These are phyloP conservation scores for Cercophora sp. DNA, from an alignment of 495 filamentous ascomycete species.

Conservation along the genomic window DNA sequence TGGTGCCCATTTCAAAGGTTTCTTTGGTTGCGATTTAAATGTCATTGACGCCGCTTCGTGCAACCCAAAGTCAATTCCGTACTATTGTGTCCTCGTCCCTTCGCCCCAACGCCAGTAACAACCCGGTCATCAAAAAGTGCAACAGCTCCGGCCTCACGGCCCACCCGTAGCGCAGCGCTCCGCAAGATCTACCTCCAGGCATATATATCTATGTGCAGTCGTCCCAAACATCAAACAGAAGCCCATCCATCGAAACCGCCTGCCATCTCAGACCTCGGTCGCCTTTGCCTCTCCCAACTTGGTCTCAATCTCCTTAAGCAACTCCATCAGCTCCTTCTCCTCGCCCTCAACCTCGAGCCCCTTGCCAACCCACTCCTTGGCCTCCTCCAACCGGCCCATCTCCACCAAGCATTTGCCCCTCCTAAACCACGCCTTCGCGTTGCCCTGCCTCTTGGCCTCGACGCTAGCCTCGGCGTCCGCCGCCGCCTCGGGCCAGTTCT, in stretches of 20 bases:
- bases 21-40: conserved; percentile 5
- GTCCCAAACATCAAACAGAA: too few relatives aligned
- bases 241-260: not conserved
- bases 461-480: conserved; percentile 83
- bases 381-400: conserved; percentile 87
- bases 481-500: conserved; percentile 75
- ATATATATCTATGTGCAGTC: too few relatives aligned
- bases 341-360: conserved; percentile 82
- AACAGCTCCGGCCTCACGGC: too few relatives aligned
- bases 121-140: too few relatives aligned
- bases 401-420: conserved; percentile 76
- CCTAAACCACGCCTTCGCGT: conserved; percentile 93
- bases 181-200: too few relatives aligned
- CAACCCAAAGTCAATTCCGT: too few relatives aligned
- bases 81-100: too few relatives aligned
- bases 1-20: not conserved
- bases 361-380: conserved; percentile 63
- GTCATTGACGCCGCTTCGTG: too few relatives aligned
- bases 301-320: conserved; percentile 67
- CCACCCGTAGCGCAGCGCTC: too few relatives aligned
- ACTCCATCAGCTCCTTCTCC: conserved; percentile 61
- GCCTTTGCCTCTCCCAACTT: conserved; percentile 27
- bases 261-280: conserved; percentile 13
- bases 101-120: too few relatives aligned
- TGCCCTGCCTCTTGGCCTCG: conserved; percentile 80